A percentile compares a stretch with the other conserved stretches of the same genome.
Evolutionary conservation across 2,329 filamentous ascomycete species (phyloP).

Genomic region (Trichoderma aggressivum): DNA sequence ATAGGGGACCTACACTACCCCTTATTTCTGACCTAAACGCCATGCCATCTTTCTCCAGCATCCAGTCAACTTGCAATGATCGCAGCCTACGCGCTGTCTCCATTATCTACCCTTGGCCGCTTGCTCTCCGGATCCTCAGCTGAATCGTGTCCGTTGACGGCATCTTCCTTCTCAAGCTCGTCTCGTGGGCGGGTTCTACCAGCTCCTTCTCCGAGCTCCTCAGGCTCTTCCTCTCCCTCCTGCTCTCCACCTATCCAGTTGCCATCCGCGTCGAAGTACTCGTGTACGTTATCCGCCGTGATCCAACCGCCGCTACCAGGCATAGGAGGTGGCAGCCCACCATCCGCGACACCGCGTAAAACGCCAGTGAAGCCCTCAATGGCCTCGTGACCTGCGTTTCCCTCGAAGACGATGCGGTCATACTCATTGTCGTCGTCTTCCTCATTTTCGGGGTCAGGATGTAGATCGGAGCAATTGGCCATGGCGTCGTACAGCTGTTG

Average conservation of each 20-base stretch:
- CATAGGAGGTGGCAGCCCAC: conserved; percentile 61
- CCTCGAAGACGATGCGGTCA: conserved; percentile 57
- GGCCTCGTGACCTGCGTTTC: conserved; percentile 45
- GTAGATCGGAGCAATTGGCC: conserved; percentile 70
- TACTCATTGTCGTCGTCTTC: conserved; percentile 56
- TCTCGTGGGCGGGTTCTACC: conserved; percentile 41
- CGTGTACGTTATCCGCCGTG: conserved; percentile 83
- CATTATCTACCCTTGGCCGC: conserved; percentile 40
- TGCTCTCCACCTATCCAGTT: conserved; percentile 62
- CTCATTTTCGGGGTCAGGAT: conserved; percentile 65
- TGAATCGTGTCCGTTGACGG: conserved; percentile 43
- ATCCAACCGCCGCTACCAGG: conserved; percentile 80
- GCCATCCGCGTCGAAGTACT: conserved; percentile 78
- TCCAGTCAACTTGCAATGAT: background rate
- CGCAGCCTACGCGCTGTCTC: background rate
- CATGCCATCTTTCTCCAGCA: conserved; percentile 17
- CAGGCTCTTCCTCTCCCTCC: conserved; percentile 38
- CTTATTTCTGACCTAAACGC: conserved; percentile 24
- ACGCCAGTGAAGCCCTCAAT: conserved; percentile 58
- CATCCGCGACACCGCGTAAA: conserved; percentile 44
- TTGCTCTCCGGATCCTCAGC: conserved; percentile 45
- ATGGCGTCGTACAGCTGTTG: conserved; percentile 63
- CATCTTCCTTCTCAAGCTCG: conserved; percentile 47
- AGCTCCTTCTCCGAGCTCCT: conserved; percentile 61
- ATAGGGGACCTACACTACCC: conserved; percentile 18